These are phyloP conservation scores for Xylariales sp. DNA, from an alignment of 2,329 filamentous ascomycete species.

Conservation along the genomic window DNA sequence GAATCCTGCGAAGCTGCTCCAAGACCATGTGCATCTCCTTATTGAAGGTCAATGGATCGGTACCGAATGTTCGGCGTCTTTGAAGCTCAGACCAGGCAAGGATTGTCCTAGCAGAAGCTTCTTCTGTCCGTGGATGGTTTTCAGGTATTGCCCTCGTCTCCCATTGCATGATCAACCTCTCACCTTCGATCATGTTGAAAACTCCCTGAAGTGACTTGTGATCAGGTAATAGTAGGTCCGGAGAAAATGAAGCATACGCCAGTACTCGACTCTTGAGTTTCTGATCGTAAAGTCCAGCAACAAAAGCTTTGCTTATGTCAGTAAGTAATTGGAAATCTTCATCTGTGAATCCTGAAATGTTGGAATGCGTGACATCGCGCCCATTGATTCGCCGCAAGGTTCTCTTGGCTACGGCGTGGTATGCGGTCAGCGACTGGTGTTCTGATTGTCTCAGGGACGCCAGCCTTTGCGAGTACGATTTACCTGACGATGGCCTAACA, in stretches of 20 bases:
- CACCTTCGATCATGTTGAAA: constrained; percentile 52
- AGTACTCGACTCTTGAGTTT: constrained; percentile 40
- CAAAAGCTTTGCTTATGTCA: constrained; percentile 47
- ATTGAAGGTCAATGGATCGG: constrained; percentile 45
- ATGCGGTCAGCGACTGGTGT: constrained; percentile 37
- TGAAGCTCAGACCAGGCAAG: constrained; percentile 42
- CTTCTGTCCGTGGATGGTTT: constrained; percentile 27
- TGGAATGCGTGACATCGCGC: constrained; percentile 46
- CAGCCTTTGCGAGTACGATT: constrained; percentile 6
- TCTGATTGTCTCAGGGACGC: constrained; percentile 34
- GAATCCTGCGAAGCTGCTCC: constrained; percentile 45
- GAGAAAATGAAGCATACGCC: constrained; percentile 42
- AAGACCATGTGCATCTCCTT: constrained; percentile 46
- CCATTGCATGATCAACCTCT: constrained; percentile 45
- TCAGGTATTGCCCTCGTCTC: constrained; percentile 31
- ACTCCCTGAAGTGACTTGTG: constrained; percentile 50
- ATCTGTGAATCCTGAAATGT: constrained; percentile 33
- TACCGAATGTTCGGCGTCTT: constrained; percentile 31
- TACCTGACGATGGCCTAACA: too few relatives aligned
- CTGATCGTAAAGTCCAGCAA: constrained; percentile 47
- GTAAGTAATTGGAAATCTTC: constrained; percentile 46
- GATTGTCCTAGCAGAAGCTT: constrained; percentile 31
- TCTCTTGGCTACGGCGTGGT: constrained; percentile 46
- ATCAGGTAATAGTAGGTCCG: constrained; percentile 22
- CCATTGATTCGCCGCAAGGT: constrained; percentile 43